These are phyloP conservation scores for Chaetomiaceae sp. DNA, from an alignment of 2,329 filamentous ascomycete genomes.

Conservation along the genomic window DNA sequence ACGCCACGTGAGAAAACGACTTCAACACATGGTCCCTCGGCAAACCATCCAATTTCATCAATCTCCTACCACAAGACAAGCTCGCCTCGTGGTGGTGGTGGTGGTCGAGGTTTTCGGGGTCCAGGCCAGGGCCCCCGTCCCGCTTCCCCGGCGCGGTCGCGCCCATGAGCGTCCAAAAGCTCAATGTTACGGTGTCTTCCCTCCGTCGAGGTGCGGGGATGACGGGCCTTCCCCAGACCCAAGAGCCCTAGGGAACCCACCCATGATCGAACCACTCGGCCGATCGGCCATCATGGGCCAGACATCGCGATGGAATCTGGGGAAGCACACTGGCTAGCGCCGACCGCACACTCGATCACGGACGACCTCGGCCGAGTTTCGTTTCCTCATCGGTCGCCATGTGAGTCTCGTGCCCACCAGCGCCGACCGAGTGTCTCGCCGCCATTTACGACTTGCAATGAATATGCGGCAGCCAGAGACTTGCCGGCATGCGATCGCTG, in stretches of 20 bases:
- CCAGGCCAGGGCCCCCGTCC: conserved; percentile 10
- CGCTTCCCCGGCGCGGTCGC: conserved; percentile 14
- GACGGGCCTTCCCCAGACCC: conserved; percentile 21
- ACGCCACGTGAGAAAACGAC: conserved; percentile 1
- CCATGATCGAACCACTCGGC: conserved; percentile 16
- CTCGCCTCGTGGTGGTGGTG: neutral
- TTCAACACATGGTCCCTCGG: conserved; percentile 12
- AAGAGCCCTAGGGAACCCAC: conserved; percentile 15
- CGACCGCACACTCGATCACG: neutral
- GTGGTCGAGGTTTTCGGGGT: neutral
- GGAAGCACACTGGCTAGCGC: conserved; percentile 8
- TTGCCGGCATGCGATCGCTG: conserved; percentile 19
- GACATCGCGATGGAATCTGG: conserved; percentile 4
- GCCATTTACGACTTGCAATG: conserved; percentile 16
- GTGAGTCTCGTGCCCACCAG: neutral
- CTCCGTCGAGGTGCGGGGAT: conserved; percentile 15
- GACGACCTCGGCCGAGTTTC: conserved; percentile 5
- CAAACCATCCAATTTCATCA: neutral
- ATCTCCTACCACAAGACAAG: neutral
- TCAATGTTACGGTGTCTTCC: conserved; percentile 12
- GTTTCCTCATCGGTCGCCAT: neutral
- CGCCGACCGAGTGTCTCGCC: conserved; percentile 1
- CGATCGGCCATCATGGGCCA: conserved; percentile 11
- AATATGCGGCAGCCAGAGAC: conserved; percentile 21
- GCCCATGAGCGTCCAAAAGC: neutral